Conservation (phyloP, 2,329 filamentous ascomycete genomes). For the Calonectria crousiana region DNA sequence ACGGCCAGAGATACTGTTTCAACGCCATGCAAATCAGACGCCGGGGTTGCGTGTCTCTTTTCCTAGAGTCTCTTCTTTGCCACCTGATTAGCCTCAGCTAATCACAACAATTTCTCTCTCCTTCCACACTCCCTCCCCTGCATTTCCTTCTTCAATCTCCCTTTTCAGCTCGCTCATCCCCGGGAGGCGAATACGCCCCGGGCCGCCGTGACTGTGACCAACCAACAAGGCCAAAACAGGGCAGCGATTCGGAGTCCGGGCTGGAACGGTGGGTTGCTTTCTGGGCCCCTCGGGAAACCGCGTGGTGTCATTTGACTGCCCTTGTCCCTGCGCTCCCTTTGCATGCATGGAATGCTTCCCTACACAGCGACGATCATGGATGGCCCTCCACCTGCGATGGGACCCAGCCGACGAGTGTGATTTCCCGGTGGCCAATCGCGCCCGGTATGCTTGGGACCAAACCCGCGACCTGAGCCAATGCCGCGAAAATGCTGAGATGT, state of each 20-base stretch:
- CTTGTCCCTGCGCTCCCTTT: constrained; percentile 35
- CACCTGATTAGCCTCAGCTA: not conserved
- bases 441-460: not conserved
- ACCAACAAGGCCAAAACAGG: not conserved
- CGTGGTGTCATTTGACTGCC: constrained; percentile 32
- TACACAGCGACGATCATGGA: constrained; percentile 12
- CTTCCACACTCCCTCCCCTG: not conserved
- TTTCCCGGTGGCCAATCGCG: constrained; percentile 12
- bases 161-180: not conserved
- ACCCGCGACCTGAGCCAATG: not conserved
- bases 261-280: constrained; percentile 32
- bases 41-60: not conserved
- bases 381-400: constrained; percentile 17
- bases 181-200: not conserved
- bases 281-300: constrained; percentile 10
- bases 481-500: not conserved
- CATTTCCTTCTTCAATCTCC: not conserved
- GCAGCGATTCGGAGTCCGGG: constrained; percentile 19
- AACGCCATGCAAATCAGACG: not conserved
- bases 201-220: not conserved
- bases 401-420: constrained; percentile 16
- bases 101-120: not conserved
- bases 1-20: not conserved
- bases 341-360: not conserved
- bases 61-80: not conserved